Conservation (phyloP, 1,139 yeast genomes). For the Taphrina deformans region DNA sequence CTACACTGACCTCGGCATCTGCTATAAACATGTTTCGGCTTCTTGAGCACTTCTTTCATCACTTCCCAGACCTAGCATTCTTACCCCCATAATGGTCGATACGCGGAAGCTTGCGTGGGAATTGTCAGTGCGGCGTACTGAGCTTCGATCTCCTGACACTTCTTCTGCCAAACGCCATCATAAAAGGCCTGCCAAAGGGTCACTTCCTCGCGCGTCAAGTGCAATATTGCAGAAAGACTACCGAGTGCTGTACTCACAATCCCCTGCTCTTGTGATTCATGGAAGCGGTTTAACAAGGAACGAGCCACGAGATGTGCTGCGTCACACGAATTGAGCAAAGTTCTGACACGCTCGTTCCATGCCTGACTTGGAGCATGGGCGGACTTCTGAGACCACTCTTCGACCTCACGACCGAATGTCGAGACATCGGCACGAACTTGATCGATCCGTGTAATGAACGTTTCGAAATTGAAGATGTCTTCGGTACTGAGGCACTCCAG, state of each 20-base stretch:
- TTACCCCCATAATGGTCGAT: neutral
- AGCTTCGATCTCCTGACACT: neutral
- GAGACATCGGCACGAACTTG: neutral
- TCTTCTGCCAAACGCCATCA: neutral
- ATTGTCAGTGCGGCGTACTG: neutral
- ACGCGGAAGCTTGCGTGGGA: neutral
- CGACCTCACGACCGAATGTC: neutral
- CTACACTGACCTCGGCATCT: no score
- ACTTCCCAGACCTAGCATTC: no score
- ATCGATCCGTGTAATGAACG: neutral
- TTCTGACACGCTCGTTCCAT: neutral
- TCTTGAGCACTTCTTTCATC: no score
- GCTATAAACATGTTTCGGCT: no score
- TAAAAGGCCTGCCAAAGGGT: neutral
- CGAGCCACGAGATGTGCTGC: neutral
- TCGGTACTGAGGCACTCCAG: neutral
- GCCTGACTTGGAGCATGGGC: neutral
- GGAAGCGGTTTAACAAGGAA: neutral
- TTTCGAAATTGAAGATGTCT: conserved; percentile 4
- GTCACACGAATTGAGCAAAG: neutral
- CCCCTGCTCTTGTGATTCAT: neutral
- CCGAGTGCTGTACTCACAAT: neutral
- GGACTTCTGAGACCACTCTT: neutral
- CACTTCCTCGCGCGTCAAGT: neutral
- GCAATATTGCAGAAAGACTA: neutral